These are phyloP conservation scores for Penicillium egyptiacum DNA, from an alignment of 495 filamentous ascomycete genomes.

Conservation along the genomic window DNA sequence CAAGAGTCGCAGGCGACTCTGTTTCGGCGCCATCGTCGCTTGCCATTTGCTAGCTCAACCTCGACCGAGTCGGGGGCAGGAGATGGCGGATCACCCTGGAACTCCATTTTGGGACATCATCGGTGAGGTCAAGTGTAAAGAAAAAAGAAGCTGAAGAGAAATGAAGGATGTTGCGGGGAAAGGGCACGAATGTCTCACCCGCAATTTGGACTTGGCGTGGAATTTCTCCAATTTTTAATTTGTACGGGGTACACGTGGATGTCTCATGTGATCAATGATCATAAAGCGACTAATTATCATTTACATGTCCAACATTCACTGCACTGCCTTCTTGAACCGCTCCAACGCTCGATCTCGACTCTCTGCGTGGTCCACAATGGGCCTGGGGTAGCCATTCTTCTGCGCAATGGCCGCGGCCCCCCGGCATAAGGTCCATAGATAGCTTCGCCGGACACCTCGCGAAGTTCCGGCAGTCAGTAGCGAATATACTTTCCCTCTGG, in stretches of 20 bases:
- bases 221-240: slow-evolving; percentile 4
- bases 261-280: neutral
- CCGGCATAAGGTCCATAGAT: slow-evolving; percentile 78
- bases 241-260: neutral
- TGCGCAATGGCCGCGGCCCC: slow-evolving; percentile 57
- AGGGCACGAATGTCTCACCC: slow-evolving; percentile 14
- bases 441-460: slow-evolving; percentile 56
- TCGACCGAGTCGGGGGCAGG: slow-evolving; percentile 28
- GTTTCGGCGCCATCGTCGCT: slow-evolving; percentile 49
- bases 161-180: slow-evolving; percentile 12
- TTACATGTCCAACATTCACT: neutral
- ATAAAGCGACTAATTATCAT: neutral
- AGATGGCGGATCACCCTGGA: slow-evolving; percentile 34
- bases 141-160: slow-evolving; percentile 1
- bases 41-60: slow-evolving; percentile 36
- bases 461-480: slow-evolving; percentile 63
- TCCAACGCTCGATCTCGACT: slow-evolving; percentile 64
- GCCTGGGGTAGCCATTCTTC: slow-evolving; percentile 70
- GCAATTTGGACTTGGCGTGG: neutral
- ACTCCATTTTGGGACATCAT: slow-evolving; percentile 40
- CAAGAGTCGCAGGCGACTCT: slow-evolving; percentile 50
- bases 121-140: slow-evolving; percentile 8
- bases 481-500: slow-evolving; percentile 57
- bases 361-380: slow-evolving; percentile 71
- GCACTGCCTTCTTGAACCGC: slow-evolving; percentile 66